Evolutionary conservation across 2,329 filamentous ascomycete genomes (phyloP).

Genomic region (Sporothrix dimorphospora): DNA sequence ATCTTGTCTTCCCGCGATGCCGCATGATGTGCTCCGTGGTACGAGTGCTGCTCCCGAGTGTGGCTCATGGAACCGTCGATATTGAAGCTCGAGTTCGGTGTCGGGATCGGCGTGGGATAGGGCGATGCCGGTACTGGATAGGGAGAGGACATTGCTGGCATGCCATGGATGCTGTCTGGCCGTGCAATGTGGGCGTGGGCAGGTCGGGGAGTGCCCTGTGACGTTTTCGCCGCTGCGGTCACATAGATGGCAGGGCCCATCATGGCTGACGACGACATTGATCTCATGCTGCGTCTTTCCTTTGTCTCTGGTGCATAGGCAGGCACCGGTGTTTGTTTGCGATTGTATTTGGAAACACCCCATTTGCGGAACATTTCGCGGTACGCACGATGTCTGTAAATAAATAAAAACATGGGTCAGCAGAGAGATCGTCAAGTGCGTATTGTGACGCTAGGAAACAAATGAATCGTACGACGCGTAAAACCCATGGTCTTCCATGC

Average conservation of each 20-base stretch:
- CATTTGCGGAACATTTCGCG: conserved; percentile 26
- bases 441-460: background rate
- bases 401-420: background rate
- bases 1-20: background rate
- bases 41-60: background rate
- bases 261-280: background rate
- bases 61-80: background rate
- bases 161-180: background rate
- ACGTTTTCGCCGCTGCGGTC: too few relatives aligned
- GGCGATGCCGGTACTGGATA: background rate
- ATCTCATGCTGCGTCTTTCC: too few relatives aligned
- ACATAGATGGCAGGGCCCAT: background rate
- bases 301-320: background rate
- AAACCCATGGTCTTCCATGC: conserved; percentile 3
- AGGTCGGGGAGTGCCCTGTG: background rate
- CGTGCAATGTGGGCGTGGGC: background rate
- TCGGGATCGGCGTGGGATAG: background rate
- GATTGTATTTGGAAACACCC: conserved; percentile 25
- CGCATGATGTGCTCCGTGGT: background rate
- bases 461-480: conserved; percentile 19
- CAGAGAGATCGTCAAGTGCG: background rate
- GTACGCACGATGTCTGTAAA: conserved; percentile 25
- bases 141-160: background rate
- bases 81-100: background rate
- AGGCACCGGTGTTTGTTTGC: background rate